Evolutionary conservation across 2,329 filamentous ascomycete species (phyloP), one percentile per base, ranked within the genome.

Genomic region (Periconia sp.): DNA sequence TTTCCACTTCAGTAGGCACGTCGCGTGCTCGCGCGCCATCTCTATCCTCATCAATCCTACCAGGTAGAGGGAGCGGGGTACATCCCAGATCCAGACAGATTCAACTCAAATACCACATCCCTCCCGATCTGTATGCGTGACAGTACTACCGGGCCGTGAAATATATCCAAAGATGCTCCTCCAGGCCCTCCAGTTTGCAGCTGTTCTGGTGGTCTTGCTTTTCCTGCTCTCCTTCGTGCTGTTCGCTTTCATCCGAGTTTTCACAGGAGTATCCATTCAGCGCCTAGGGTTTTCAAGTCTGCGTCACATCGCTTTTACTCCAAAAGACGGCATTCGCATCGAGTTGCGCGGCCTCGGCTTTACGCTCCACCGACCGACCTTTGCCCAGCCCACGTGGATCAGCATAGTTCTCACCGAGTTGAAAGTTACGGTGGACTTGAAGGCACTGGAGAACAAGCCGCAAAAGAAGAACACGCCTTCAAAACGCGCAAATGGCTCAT

Each of bases 361-460:
- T 64, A 89, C 90, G 53, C 76, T 97, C 58, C 94, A 99, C 76
- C 87, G 92, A 5, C 94, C 94, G 13, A 97, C 94, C 6, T 97
- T 99, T 75, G 91, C 93, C 45, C 92, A 97, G 73, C 94, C 94
- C 43, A 97, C 95, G 58, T 97, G 93, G 92, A 79, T 96, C 64
- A 97, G 92, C 72, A 81, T 99, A 47, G 90, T 94, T 9, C 77
- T 99, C 55, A 90, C 86, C 65, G 94, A 97, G 70, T 79, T 97
- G 47, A 89, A 87, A 47, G 82, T 99, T 47, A 95, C 91, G 0
- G 73, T 97, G 42, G 91, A 99, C 69, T 79, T 92, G 44, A 82
- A 84, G 55, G 82, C 85, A 45, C 74, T 94, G 41, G 83, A 69
- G 2, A 64, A 71, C 42, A 71, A 70, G 53, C 63, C 70, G 19